phyloP scores from a whole-genome alignment of 371 early-diverging fungal genomes.

The Lichtheimia corymbifera region DNA sequence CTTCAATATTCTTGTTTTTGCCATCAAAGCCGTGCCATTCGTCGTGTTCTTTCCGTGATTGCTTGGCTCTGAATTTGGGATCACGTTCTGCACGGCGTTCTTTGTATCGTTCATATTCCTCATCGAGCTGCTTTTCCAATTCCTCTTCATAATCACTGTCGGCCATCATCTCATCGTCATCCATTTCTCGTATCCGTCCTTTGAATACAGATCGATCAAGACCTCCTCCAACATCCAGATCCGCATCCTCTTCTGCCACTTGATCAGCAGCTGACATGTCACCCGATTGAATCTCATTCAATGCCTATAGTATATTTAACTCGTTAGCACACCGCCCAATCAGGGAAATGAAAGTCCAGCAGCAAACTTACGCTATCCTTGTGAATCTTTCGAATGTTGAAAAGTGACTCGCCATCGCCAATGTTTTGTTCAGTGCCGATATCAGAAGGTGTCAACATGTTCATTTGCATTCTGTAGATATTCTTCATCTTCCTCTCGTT shows the following conservation, averaged over 20 bases:
- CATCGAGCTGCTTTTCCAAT: constrained; percentile 78
- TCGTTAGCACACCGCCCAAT: too few species aligned
- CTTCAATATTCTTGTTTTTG: constrained; percentile 49
- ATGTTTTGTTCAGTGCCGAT: constrained; percentile 80
- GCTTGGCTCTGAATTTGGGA: constrained; percentile 74
- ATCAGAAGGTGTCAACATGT: constrained; percentile 91
- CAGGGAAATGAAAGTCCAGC: too few species aligned
- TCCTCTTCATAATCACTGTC: constrained; percentile 48
- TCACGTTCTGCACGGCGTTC: constrained; percentile 74
- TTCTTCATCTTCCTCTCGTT: constrained; percentile 83
- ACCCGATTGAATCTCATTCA: constrained; percentile 52
- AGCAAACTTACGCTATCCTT: constrained; percentile 43
- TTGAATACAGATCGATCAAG: constrained; percentile 32
- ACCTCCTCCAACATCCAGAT: constrained; percentile 31
- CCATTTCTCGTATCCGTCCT: constrained; percentile 40
- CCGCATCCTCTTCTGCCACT: constrained; percentile 40
- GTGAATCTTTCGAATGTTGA: constrained; percentile 58
- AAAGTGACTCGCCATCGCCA: constrained; percentile 60
- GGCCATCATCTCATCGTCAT: constrained; percentile 44
- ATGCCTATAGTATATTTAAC: constrained; percentile 16
- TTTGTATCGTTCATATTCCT: constrained; percentile 69
- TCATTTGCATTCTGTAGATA: constrained; percentile 84
- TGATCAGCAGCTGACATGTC: constrained; percentile 61
- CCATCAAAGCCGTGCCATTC: constrained; percentile 73
- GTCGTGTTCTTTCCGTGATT: constrained; percentile 62